These are phyloP conservation scores for Colletotrichum tropicale DNA, from an alignment of 2,329 filamentous ascomycete species.

Conservation along the genomic window DNA sequence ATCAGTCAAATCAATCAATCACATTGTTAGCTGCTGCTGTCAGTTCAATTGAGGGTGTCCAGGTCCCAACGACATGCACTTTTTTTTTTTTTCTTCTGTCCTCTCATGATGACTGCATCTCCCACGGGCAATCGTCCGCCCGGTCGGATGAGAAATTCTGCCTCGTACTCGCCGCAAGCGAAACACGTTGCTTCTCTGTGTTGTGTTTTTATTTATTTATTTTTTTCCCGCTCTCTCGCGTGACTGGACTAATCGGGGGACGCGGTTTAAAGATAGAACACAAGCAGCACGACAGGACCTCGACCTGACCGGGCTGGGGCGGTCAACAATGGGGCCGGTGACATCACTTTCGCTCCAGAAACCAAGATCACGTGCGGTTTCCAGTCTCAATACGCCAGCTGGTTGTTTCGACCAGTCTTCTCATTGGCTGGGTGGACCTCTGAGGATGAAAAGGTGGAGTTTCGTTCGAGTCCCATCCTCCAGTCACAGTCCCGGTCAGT, in stretches of 20 bases:
- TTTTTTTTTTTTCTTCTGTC: background rate
- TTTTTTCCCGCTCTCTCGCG: background rate
- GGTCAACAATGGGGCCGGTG: background rate
- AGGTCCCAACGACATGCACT: background rate
- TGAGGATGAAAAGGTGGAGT: background rate
- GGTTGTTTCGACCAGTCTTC: background rate
- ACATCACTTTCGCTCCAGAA: background rate
- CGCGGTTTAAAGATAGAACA: background rate
- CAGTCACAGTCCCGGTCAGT: background rate
- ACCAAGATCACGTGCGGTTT: background rate
- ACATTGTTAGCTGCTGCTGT: background rate
- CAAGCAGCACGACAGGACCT: background rate
- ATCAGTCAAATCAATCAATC: background rate
- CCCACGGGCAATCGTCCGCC: no score
- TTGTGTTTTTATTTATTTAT: background rate
- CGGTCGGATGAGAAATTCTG: background rate
- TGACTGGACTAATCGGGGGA: background rate
- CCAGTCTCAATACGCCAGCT: background rate
- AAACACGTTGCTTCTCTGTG: background rate
- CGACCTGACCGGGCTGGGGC: background rate
- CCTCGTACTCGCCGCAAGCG: background rate
- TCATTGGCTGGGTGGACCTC: background rate
- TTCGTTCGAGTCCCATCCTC: background rate
- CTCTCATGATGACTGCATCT: background rate
- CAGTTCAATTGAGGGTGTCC: background rate